phyloP scores from a whole-genome alignment of 148 eudicot species.

The Hydrangea macrophylla region DNA sequence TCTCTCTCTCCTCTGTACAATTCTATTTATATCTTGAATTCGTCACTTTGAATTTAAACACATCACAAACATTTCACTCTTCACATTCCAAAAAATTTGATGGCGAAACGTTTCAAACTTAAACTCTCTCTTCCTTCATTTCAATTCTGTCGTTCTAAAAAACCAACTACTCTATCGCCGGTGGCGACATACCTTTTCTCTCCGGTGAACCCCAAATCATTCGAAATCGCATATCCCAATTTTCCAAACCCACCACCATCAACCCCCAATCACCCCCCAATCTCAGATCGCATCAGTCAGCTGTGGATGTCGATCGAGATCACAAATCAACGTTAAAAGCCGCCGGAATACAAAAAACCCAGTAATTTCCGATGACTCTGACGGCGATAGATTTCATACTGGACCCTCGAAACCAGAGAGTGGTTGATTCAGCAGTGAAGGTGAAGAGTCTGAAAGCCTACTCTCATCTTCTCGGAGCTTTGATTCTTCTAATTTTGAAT shows the following conservation, averaged over 20 bases:
- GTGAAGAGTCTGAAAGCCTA: constrained; percentile 11
- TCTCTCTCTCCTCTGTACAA: neutral
- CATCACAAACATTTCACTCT: neutral
- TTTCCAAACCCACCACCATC: constrained; percentile 32
- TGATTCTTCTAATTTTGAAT: constrained; percentile 10
- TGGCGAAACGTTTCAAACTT: constrained; percentile 24
- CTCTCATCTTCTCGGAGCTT: constrained; percentile 11
- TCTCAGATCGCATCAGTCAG: neutral
- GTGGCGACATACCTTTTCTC: constrained; percentile 9
- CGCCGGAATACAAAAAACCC: neutral
- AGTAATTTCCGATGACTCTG: neutral
- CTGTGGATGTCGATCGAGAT: neutral
- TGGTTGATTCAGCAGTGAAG: constrained; percentile 15
- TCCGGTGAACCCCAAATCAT: constrained; percentile 23
- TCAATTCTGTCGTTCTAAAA: constrained; percentile 30
- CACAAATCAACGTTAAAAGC: neutral
- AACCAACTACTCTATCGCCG: constrained; percentile 13
- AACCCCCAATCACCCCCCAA: constrained; percentile 10
- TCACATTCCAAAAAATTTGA: neutral
- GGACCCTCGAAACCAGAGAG: constrained; percentile 16
- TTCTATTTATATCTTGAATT: neutral
- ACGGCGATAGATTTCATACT: neutral
- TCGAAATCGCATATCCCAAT: constrained; percentile 25
- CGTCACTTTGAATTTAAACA: too few species aligned
- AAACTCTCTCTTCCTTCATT: constrained; percentile 23